phyloP scores from a whole-genome alignment of 2,329 filamentous ascomycete species.

The Alternaria arbusti region DNA sequence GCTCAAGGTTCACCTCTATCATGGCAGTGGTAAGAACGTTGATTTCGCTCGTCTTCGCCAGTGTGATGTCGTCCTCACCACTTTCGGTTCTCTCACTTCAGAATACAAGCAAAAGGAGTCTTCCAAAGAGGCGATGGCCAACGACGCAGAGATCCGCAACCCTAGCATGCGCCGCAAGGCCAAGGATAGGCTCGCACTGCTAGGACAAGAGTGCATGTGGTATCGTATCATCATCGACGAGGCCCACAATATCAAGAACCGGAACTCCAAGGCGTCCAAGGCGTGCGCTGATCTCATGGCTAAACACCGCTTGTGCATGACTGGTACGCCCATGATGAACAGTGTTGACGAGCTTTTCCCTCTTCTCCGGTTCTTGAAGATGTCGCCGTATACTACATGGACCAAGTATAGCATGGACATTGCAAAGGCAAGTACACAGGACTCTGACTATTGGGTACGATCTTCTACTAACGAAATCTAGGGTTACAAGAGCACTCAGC shows the following conservation, averaged over 20 bases:
- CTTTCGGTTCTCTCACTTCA: constrained; percentile 73
- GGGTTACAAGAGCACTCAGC: constrained; percentile 52
- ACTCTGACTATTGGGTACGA: background rate
- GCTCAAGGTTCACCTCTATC: constrained; percentile 72
- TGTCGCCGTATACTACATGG: constrained; percentile 74
- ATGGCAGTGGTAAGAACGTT: constrained; percentile 63
- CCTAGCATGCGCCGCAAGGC: constrained; percentile 22
- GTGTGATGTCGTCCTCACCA: constrained; percentile 79
- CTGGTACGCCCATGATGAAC: constrained; percentile 91
- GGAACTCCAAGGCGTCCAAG: constrained; percentile 65
- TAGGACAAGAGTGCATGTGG: constrained; percentile 67
- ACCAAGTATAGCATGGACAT: constrained; percentile 67
- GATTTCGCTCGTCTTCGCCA: constrained; percentile 66
- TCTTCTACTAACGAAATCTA: constrained; percentile 1
- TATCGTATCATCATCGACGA: constrained; percentile 75
- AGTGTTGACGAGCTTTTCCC: constrained; percentile 78
- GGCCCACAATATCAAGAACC: constrained; percentile 82
- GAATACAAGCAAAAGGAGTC: constrained; percentile 69
- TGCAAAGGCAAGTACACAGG: constrained; percentile 41
- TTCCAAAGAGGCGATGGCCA: constrained; percentile 56
- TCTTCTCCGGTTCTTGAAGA: constrained; percentile 76
- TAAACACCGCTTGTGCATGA: constrained; percentile 74
- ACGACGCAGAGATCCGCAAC: constrained; percentile 49
- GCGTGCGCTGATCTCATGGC: constrained; percentile 66
- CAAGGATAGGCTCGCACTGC: constrained; percentile 50